These are phyloP conservation scores for Agastache rugosa DNA, from an alignment of 257 asterid species.

Conservation along the genomic window DNA sequence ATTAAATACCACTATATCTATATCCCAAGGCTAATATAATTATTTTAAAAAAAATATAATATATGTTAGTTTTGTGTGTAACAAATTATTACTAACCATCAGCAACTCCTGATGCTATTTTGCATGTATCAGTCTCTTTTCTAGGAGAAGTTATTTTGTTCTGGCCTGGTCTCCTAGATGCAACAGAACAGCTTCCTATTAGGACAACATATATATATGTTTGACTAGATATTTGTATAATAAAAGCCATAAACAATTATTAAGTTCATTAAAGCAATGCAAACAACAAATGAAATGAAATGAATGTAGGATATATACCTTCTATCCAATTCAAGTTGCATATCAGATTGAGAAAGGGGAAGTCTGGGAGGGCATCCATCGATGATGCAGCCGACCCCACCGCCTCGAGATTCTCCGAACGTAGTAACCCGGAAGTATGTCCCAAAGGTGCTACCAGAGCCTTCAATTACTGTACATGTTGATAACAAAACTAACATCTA, in stretches of 20 bases:
- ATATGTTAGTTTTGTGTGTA: no score
- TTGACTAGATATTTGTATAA: no score
- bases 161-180: constrained; percentile 96
- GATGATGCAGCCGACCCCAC: constrained; percentile 96
- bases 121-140: constrained; percentile 94
- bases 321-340: constrained; percentile 94
- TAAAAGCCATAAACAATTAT: no score
- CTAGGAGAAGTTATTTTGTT: constrained; percentile 97
- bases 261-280: no score
- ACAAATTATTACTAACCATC: constrained; percentile 87
- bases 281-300: constrained; percentile 37
- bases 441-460: constrained; percentile 85
- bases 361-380: constrained; percentile 99
- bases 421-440: constrained; percentile 89
- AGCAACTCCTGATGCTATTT: constrained; percentile 82
- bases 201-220: no score
- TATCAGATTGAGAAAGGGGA: constrained; percentile 86
- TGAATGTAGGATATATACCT: constrained; percentile 36
- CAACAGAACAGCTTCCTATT: neutral
- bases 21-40: no score
- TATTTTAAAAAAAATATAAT: no score
- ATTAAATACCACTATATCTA: no score
- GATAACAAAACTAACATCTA: no score
- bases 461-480: constrained; percentile 77
- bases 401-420: constrained; percentile 98